Evolutionary conservation across 768 basidiomycete species (phyloP).

Genomic region (Lenzites betulinus): DNA sequence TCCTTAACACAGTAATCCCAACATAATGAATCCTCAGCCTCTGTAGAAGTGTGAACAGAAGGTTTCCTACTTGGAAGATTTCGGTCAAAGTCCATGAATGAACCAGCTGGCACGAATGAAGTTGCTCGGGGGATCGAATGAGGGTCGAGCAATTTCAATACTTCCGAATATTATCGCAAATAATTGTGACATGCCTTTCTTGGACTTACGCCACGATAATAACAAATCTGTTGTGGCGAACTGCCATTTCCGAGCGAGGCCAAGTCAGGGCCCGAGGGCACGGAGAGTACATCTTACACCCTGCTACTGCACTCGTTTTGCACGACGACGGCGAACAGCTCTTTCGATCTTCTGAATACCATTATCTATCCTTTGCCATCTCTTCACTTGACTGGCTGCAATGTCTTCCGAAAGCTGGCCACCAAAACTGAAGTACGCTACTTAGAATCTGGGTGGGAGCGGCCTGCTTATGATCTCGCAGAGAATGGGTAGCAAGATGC

Average conservation of each 20-base stretch:
- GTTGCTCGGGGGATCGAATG: background rate
- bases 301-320: background rate
- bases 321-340: background rate
- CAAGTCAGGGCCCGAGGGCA: background rate
- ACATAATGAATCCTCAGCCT: slow-evolving; percentile 8
- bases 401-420: slow-evolving; percentile 86
- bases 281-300: background rate
- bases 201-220: background rate
- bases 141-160: background rate
- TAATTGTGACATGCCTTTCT: background rate
- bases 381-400: background rate
- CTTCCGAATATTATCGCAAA: background rate
- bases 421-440: slow-evolving; percentile 66
- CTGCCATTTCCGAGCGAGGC: background rate
- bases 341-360: background rate
- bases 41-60: background rate
- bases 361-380: background rate
- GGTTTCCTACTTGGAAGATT: too few relatives aligned
- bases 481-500: slow-evolving; percentile 95
- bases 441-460: too few relatives aligned
- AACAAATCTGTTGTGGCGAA: background rate
- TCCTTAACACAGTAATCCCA: slow-evolving; percentile 13
- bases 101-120: too few relatives aligned
- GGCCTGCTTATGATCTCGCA: slow-evolving; percentile 35
- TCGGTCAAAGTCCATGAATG: too few relatives aligned